These are phyloP conservation scores for Ophiocordyceps camponoti-leonardi DNA, from an alignment of 2,329 filamentous ascomycete species.

Conservation along the genomic window DNA sequence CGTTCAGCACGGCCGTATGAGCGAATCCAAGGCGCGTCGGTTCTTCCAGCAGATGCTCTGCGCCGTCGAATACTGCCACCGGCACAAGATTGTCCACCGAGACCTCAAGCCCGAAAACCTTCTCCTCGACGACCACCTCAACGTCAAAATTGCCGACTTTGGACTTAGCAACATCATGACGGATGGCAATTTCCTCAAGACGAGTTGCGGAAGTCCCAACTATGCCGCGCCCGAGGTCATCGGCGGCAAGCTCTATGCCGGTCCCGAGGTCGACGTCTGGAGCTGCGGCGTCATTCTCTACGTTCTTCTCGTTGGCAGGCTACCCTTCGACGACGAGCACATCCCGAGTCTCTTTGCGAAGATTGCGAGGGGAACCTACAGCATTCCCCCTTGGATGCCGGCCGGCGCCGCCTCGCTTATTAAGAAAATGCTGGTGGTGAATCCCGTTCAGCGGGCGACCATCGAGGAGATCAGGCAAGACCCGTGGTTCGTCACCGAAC, in stretches of 20 bases:
- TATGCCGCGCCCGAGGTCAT: constrained; percentile 97
- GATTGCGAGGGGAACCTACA: constrained; percentile 87
- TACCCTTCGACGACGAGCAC: constrained; percentile 97
- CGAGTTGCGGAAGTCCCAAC: constrained; percentile 93
- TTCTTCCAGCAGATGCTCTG: constrained; percentile 99
- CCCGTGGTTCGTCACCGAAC: constrained; percentile 79
- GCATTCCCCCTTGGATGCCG: constrained; percentile 81
- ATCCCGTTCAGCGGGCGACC: constrained; percentile 84
- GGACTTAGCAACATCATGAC: constrained; percentile 99
- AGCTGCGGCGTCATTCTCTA: constrained; percentile 87
- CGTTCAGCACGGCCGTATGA: constrained; percentile 81
- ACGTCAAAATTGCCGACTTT: constrained; percentile 98
- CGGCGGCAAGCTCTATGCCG: constrained; percentile 91
- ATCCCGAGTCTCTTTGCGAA: constrained; percentile 96
- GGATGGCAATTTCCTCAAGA: constrained; percentile 96
- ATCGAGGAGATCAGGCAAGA: constrained; percentile 88
- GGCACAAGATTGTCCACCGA: constrained; percentile 96
- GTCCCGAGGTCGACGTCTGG: constrained; percentile 97
- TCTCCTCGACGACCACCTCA: constrained; percentile 82
- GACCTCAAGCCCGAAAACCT: constrained; percentile 96
- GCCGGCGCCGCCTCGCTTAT: constrained; percentile 68
- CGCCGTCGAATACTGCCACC: constrained; percentile 95
- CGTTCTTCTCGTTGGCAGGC: constrained; percentile 60
- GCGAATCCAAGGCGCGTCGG: constrained; percentile 79
- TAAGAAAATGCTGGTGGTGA: constrained; percentile 85